Percentiles rank a stretch among this genome's conserved stretches.
Evolutionary conservation across 1,139 yeast genomes (phyloP).

Genomic region (Yamadazyma friedrichii): DNA sequence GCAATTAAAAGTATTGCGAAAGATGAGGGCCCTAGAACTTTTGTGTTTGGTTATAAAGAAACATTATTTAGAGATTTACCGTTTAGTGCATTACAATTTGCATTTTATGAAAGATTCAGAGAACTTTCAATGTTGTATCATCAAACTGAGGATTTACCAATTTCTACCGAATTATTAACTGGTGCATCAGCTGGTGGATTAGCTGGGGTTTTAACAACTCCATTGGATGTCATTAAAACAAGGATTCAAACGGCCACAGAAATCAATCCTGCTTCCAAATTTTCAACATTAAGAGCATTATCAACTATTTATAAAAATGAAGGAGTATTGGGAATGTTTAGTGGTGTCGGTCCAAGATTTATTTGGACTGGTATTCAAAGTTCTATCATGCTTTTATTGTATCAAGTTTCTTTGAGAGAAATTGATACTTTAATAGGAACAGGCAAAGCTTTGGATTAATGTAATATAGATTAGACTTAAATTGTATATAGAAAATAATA

Average conservation of each 20-base stretch:
- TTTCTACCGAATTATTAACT: conserved; percentile 65
- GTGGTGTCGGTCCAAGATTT: conserved; percentile 95
- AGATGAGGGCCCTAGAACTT: conserved; percentile 71
- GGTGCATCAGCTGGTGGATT: conserved; percentile 98
- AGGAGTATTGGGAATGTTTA: conserved; percentile 77
- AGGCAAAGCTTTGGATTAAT: conserved; percentile 1
- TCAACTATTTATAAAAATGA: conserved; percentile 67
- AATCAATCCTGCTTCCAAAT: conserved; percentile 16
- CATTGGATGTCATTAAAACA: conserved; percentile 90
- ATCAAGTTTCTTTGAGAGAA: conserved; percentile 58
- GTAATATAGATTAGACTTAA: conserved; percentile 5
- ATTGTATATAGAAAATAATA: conserved; percentile 5
- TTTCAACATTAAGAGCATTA: conserved; percentile 64
- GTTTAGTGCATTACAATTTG: conserved; percentile 92
- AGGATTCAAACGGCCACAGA: conserved; percentile 71
- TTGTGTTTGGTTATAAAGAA: conserved; percentile 90
- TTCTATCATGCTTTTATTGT: conserved; percentile 86
- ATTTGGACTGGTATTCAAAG: conserved; percentile 97
- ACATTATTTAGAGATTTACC: conserved; percentile 90
- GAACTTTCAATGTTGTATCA: conserved; percentile 52
- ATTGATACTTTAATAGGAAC: conserved; percentile 28
- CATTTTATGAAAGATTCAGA: conserved; percentile 87
- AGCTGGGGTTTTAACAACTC: conserved; percentile 83
- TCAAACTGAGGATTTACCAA: conserved; percentile 50
- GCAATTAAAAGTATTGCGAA: conserved; percentile 65